A percentile compares a stretch with the other conserved stretches of the same genome.
phyloP scores from a whole-genome alignment of 2,329 filamentous ascomycete species.

The Periconia digitata region DNA sequence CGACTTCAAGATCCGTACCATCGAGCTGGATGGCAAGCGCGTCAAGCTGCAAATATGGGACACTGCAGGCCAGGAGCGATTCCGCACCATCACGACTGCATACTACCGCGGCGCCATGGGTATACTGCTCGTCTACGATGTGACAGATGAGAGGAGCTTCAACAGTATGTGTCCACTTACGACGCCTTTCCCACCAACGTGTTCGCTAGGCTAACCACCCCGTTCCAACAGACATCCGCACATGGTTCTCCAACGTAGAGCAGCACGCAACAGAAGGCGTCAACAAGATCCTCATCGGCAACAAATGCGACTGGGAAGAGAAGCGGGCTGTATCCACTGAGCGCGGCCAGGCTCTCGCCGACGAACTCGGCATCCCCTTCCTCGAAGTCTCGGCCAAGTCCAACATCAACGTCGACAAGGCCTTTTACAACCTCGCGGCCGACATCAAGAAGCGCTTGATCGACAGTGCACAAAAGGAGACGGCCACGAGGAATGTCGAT shows the following conservation, averaged over 20 bases:
- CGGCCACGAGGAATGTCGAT: slow-evolving; percentile 32
- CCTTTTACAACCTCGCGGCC: slow-evolving; percentile 90
- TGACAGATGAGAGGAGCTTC: slow-evolving; percentile 94
- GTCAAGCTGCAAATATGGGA: slow-evolving; percentile 99
- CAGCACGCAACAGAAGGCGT: slow-evolving; percentile 98
- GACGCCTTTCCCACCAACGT: slow-evolving; percentile 2
- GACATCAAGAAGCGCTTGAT: slow-evolving; percentile 99
- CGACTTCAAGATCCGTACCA: slow-evolving; percentile 99
- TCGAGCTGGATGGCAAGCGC: slow-evolving; percentile 97
- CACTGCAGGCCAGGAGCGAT: slow-evolving; percentile 95
- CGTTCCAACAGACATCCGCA: slow-evolving; percentile 77
- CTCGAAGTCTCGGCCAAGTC: slow-evolving; percentile 98
- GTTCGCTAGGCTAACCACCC: slow-evolving; percentile 17
- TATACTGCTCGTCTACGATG: slow-evolving; percentile 95
- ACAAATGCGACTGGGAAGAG: slow-evolving; percentile 99
- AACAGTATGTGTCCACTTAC: slow-evolving; percentile 67
- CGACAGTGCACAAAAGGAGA: slow-evolving; percentile 80
- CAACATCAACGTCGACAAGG: slow-evolving; percentile 99
- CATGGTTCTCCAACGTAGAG: slow-evolving; percentile 99
- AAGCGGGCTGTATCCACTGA: slow-evolving; percentile 94
- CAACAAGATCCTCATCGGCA: slow-evolving; percentile 99
- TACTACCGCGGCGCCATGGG: slow-evolving; percentile 99
- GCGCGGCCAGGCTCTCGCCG: slow-evolving; percentile 87
- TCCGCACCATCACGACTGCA: slow-evolving; percentile 97
- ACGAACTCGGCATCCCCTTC: slow-evolving; percentile 96